phyloP scores from a whole-genome alignment of 1,139 yeast genomes.

The Nakaseomyces glabratus region DNA sequence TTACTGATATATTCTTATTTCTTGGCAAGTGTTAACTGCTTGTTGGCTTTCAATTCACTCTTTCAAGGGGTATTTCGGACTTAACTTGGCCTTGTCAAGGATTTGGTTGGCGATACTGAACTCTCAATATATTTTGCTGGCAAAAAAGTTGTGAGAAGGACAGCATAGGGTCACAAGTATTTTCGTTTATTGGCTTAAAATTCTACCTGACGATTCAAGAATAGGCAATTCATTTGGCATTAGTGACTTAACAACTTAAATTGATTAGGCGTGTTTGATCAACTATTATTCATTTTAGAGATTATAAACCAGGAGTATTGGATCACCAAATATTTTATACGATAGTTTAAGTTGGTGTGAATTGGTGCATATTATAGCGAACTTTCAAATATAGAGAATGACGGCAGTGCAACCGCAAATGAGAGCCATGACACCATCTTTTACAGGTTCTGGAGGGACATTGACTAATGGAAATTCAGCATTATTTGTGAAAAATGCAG shows the following conservation, averaged over 20 bases:
- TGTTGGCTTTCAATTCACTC: too few species aligned
- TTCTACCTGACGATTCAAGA: neutral
- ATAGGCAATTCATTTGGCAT: neutral
- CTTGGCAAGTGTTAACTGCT: too few species aligned
- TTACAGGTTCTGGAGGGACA: constrained; percentile 3
- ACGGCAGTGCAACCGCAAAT: constrained; percentile 6
- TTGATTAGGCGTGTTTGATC: neutral
- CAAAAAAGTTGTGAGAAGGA: neutral
- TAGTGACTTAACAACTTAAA: neutral
- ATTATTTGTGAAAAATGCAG: constrained; percentile 6
- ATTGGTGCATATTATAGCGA: too few species aligned
- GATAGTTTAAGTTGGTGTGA: too few species aligned
- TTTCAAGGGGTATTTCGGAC: too few species aligned
- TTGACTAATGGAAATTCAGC: constrained; percentile 8
- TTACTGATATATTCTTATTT: too few species aligned
- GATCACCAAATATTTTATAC: too few species aligned
- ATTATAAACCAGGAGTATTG: too few species aligned
- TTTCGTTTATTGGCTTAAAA: too few species aligned
- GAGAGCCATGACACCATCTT: constrained; percentile 6
- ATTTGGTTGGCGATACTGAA: neutral
- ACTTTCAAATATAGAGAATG: too few species aligned
- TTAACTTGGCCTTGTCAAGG: too few species aligned
- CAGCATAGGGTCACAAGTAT: neutral
- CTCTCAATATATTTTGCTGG: neutral
- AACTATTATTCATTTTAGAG: neutral